Conservation (phyloP, 495 filamentous ascomycete genomes). For the Umbilicaria muhlenbergii region DNA sequence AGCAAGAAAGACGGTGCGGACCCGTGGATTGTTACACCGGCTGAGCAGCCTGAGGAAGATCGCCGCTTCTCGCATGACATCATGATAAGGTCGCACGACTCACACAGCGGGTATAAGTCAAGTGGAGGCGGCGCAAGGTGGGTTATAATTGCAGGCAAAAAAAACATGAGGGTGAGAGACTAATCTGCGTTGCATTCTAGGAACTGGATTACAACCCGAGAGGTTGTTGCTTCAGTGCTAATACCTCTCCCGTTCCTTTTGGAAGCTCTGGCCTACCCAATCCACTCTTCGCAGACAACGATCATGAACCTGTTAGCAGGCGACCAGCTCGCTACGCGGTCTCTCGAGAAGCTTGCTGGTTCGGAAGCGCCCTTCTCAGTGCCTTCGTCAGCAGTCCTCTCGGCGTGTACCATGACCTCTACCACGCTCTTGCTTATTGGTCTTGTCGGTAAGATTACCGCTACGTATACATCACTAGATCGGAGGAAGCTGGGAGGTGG, state of each 20-base stretch:
- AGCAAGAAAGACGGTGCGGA: no score
- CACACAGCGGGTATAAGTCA: no score
- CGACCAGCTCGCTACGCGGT: constrained; percentile 5
- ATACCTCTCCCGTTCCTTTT: constrained; percentile 15
- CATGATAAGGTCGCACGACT: no score
- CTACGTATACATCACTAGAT: constrained; percentile 14
- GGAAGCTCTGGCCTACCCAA: no score
- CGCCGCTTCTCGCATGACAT: no score
- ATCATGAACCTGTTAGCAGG: not conserved
- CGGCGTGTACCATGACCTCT: constrained; percentile 21
- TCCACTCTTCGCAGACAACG: no score
- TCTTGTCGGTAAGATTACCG: constrained; percentile 17
- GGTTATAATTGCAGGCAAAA: no score
- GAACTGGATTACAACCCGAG: constrained; percentile 14
- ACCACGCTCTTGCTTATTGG: constrained; percentile 25
- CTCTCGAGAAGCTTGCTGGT: constrained; percentile 5
- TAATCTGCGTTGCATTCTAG: not conserved
- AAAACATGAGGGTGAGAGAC: no score
- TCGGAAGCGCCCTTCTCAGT: constrained; percentile 2
- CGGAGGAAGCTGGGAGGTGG: constrained; percentile 13
- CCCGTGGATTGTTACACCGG: no score
- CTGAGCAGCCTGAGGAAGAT: no score
- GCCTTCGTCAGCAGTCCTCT: constrained; percentile 11
- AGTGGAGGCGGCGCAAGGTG: no score
- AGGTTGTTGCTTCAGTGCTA: constrained; percentile 19